A percentile compares a stretch with the other conserved stretches of the same genome.
Evolutionary conservation across 2,329 filamentous ascomycete genomes (phyloP).

Genomic region (Colletotrichum euphorbiae): DNA sequence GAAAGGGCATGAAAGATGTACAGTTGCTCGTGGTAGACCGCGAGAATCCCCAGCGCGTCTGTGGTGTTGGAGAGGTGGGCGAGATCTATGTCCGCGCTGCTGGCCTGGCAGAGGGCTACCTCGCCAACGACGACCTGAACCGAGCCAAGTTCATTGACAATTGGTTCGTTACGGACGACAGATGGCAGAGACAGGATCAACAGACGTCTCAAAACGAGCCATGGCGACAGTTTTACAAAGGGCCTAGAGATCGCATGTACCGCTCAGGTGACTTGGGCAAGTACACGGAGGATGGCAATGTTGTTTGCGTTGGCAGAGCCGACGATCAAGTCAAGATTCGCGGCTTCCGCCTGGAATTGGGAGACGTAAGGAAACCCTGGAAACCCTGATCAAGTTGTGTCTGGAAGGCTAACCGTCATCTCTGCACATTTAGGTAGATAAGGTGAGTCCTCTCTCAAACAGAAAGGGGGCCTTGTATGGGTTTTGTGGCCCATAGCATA

Average conservation of each 20-base stretch:
- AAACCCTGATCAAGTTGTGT: no score
- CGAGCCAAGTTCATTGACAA: conserved; percentile 83
- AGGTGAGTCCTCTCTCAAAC: no score
- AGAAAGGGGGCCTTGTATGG: no score
- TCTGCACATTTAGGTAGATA: conserved; percentile 57
- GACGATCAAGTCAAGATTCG: conserved; percentile 96
- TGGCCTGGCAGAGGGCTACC: conserved; percentile 77
- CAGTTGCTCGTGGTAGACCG: conserved; percentile 87
- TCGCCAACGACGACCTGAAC: conserved; percentile 55
- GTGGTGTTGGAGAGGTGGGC: conserved; percentile 83
- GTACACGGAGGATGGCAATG: conserved; percentile 76
- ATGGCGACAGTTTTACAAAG: conserved; percentile 83
- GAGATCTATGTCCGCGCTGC: conserved; percentile 87
- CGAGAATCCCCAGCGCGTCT: conserved; percentile 71
- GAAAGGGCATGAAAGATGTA: conserved; percentile 79
- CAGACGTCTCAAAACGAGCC: conserved; percentile 61
- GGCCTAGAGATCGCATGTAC: conserved; percentile 88
- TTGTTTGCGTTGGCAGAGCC: conserved; percentile 80
- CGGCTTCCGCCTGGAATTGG: conserved; percentile 94
- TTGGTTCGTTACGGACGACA: conserved; percentile 73
- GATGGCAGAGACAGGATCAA: not conserved
- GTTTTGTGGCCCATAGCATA: no score
- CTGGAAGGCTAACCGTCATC: no score
- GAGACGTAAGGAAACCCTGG: conserved; percentile 71
- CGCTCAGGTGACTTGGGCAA: conserved; percentile 87